Base-by-base conservation (phyloP, 192 early-diverging fungal genomes). In the Funneliformis geosporum region DNA sequence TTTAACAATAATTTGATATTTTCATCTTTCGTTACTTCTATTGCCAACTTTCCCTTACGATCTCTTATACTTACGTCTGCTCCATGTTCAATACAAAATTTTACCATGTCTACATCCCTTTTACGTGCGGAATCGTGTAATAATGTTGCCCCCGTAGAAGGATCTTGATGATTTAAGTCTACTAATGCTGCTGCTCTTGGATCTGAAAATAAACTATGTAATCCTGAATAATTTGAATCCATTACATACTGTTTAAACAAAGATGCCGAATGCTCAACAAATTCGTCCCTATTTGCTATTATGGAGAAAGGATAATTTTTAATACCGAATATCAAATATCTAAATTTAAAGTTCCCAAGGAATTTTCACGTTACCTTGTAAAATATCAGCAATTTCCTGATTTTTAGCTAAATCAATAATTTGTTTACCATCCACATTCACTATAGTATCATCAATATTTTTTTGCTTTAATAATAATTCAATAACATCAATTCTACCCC, bases 41-140 rank as follows among this genome's bases (percentile, higher is more conserved):
- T 75, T 14, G 91, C 87, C 38, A 88, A 83, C 61, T 90, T 88
- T 12, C 91, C 91, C 12, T 90, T 88, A 28, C 88, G 83, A 81
- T 94, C 94, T 14, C 87, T 86, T 2, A 93, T 88, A 64, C 90
- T 85, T 8, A 92, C 90, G 70, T 96, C 94, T 40, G 92, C 93
- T 18, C 95, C 93, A 73, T 92, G 88, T 64, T 89, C 90, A 27
- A 95, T 81, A 47, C 88, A 88, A 90, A 91, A 94, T 62, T 87
- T 83, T 10, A 93, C 91, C 84, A 95, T 85, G 59, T 84, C 90
- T 38, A 90, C 64, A 80, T 93, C 82, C 55, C 89, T 90, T 61
- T 85, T 82, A 60, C 85, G 83, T 38, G 92, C 90, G 0, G 92
- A 93, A 70, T 91, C 70, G 79, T 96, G 95, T 80, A 96, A 74